A percentile compares a stretch with the other conserved stretches of the same genome.
Conservation (phyloP, 345 rosid genomes). For the Stellera chamaejasme region DNA sequence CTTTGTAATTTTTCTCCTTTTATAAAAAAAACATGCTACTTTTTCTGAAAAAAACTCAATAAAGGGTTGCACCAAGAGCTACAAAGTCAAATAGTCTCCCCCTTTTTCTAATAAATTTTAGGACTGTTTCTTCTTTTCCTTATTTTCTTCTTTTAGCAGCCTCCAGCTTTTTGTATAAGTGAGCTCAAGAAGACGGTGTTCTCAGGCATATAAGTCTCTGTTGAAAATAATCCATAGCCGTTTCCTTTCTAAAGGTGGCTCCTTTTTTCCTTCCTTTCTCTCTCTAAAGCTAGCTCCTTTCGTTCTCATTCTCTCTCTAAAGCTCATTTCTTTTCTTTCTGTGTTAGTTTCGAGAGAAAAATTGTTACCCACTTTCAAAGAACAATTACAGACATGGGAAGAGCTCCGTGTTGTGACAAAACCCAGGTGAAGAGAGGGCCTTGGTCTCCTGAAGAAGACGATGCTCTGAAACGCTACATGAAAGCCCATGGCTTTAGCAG, state of each 20-base stretch:
- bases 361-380: too few relatives aligned
- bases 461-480: slow-evolving; percentile 34
- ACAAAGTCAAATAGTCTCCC: slow-evolving; percentile 8
- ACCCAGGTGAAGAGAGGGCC: slow-evolving; percentile 57
- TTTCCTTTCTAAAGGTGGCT: background rate
- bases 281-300: too few relatives aligned
- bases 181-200: background rate
- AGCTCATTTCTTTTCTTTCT: too few relatives aligned
- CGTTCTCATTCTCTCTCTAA: too few relatives aligned
- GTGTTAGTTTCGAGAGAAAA: too few relatives aligned
- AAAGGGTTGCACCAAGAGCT: slow-evolving; percentile 1
- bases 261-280: too few relatives aligned
- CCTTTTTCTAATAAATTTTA: slow-evolving; percentile 1
- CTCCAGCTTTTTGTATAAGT: too few relatives aligned
- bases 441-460: slow-evolving; percentile 69
- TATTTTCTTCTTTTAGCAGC: background rate
- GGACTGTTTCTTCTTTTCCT: background rate
- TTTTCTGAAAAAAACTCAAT: background rate
- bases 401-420: slow-evolving; percentile 67
- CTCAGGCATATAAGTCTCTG: background rate
- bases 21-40: background rate
- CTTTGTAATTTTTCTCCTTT: too few relatives aligned
- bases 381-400: slow-evolving; percentile 27
- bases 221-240: background rate
- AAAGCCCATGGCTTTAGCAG: slow-evolving; percentile 36